These are phyloP conservation scores for Penicillium sp. DNA, from an alignment of 2,329 filamentous ascomycete genomes.

Conservation along the genomic window DNA sequence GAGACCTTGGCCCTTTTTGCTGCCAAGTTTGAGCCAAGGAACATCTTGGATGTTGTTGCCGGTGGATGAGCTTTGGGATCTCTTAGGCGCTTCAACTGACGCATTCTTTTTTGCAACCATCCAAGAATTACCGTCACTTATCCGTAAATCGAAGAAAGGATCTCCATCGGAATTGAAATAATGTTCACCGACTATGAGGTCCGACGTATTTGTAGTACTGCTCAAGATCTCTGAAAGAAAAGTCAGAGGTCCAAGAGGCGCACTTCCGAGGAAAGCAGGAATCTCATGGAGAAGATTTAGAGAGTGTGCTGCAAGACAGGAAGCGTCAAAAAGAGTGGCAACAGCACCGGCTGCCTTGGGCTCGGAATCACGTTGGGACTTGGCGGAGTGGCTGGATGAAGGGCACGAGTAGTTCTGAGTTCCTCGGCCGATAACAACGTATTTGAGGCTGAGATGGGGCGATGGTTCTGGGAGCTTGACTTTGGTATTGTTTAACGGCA, in stretches of 20 bases:
- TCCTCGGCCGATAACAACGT: slow-evolving; percentile 45
- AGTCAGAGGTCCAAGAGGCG: slow-evolving; percentile 27
- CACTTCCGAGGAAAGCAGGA: slow-evolving; percentile 16
- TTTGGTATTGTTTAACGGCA: slow-evolving; percentile 18
- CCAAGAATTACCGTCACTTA: slow-evolving; percentile 23
- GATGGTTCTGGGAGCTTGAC: slow-evolving; percentile 28
- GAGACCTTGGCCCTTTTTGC: slow-evolving; percentile 25
- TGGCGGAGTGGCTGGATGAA: slow-evolving; percentile 18
- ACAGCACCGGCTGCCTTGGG: slow-evolving; percentile 42
- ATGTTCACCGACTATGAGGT: slow-evolving; percentile 34
- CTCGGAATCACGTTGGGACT: slow-evolving; percentile 4
- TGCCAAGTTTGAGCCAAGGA: slow-evolving; percentile 32
- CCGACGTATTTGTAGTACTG: slow-evolving; percentile 11
- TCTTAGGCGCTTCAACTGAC: slow-evolving; percentile 25
- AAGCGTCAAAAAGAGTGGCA: slow-evolving; percentile 44
- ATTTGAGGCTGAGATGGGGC: slow-evolving; percentile 33
- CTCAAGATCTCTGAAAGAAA: slow-evolving; percentile 19
- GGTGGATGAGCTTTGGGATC: slow-evolving; percentile 5
- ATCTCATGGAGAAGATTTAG: slow-evolving; percentile 27
- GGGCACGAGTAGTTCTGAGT: slow-evolving; percentile 49
- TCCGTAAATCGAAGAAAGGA: slow-evolving; percentile 32
- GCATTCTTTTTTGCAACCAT: slow-evolving; percentile 24
- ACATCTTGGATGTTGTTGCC: slow-evolving; percentile 17
- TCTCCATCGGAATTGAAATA: slow-evolving; percentile 27
- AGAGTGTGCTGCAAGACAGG: slow-evolving; percentile 32